Conservation (phyloP, 495 filamentous ascomycete genomes). For the Trichodelitschia bisporula region DNA sequence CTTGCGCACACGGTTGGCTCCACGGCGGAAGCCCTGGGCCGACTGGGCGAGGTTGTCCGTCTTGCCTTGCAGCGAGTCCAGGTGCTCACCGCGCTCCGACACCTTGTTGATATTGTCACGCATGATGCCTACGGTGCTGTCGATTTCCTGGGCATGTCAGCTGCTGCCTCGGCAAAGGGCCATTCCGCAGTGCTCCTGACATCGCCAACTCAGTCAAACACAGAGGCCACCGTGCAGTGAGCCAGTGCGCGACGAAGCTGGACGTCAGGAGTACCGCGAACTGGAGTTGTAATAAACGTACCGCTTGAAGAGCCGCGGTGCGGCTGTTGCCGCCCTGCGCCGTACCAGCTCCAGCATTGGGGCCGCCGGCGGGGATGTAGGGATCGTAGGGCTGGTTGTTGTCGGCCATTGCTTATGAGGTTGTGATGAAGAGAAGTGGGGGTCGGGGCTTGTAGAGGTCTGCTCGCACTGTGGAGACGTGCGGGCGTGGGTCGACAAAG, state of each 20-base stretch:
- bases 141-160: slow-evolving; percentile 50
- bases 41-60: slow-evolving; percentile 78
- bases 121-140: slow-evolving; percentile 82
- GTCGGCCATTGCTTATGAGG: slow-evolving; percentile 41
- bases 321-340: slow-evolving; percentile 35
- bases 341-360: slow-evolving; percentile 23
- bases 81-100: slow-evolving; percentile 67
- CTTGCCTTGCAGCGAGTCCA: slow-evolving; percentile 85
- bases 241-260: no score
- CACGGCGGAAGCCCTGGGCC: slow-evolving; percentile 81
- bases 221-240: no score
- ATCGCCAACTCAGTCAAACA: no score
- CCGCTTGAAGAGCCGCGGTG: slow-evolving; percentile 54
- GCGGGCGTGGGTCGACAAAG: no score
- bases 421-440: no score
- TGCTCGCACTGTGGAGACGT: no score
- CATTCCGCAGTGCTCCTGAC: no score
- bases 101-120: slow-evolving; percentile 86
- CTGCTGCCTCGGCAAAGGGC: not conserved
- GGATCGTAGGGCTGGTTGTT: slow-evolving; percentile 70
- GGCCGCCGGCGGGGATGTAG: slow-evolving; percentile 50
- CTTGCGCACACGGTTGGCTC: slow-evolving; percentile 88
- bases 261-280: no score
- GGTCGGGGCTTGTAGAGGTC: no score
- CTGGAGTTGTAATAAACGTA: no score